Conservation (phyloP, 768 basidiomycete genomes). For the Floccularia luteovirens region DNA sequence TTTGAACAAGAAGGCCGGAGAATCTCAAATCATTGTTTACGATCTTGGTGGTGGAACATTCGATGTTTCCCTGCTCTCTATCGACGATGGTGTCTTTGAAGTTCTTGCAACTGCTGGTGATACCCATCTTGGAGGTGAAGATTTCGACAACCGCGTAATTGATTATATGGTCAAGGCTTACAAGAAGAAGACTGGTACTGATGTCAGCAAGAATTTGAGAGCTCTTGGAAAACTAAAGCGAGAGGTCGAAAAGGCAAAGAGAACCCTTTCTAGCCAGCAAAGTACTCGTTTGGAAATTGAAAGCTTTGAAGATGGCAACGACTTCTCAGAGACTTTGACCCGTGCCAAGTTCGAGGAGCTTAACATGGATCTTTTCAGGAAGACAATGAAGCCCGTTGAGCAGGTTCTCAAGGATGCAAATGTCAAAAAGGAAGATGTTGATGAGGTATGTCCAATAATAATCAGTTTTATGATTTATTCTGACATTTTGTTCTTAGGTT, state of each 20-base stretch:
- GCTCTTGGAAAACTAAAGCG: constrained; percentile 67
- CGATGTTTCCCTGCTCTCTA: constrained; percentile 63
- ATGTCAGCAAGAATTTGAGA: constrained; percentile 52
- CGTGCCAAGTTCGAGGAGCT: constrained; percentile 84
- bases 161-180: constrained; percentile 64
- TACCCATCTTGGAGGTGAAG: constrained; percentile 68
- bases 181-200: constrained; percentile 59
- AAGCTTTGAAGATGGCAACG: constrained; percentile 64
- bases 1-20: constrained; percentile 51
- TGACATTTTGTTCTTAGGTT: constrained; percentile 17
- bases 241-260: constrained; percentile 70
- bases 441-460: constrained; percentile 36
- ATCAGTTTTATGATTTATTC: not conserved
- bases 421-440: constrained; percentile 71
- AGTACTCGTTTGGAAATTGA: constrained; percentile 58
- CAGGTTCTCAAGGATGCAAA: constrained; percentile 78
- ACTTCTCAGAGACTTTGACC: constrained; percentile 74
- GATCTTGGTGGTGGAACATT: constrained; percentile 71
- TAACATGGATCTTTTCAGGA: constrained; percentile 76
- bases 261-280: constrained; percentile 45
- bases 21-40: constrained; percentile 59
- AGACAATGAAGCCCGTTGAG: constrained; percentile 82
- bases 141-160: constrained; percentile 66
- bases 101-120: constrained; percentile 68
- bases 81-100: constrained; percentile 65